These are phyloP conservation scores for Fusarium guadeloupense DNA, from an alignment of 2,329 filamentous ascomycete genomes.

Conservation along the genomic window DNA sequence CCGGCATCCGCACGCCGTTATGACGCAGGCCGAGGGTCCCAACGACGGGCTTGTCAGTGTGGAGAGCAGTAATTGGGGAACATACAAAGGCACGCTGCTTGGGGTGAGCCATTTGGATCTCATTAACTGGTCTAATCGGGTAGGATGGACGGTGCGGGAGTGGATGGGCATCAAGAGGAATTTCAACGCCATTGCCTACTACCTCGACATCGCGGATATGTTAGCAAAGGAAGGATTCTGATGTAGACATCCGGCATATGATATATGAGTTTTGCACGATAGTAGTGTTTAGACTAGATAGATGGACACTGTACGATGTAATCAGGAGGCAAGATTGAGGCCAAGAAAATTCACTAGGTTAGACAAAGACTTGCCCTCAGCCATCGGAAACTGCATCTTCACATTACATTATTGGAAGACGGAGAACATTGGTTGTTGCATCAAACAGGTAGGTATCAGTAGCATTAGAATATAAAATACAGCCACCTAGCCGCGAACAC, in stretches of 20 bases:
- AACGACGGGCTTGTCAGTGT: slow-evolving; percentile 77
- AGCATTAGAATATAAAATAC: slow-evolving; percentile 48
- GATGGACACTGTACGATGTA: slow-evolving; percentile 1
- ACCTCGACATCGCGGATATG: slow-evolving; percentile 74
- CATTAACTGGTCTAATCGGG: slow-evolving; percentile 73
- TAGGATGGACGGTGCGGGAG: slow-evolving; percentile 63
- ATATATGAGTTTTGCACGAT: neutral
- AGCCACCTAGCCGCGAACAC: slow-evolving; percentile 44
- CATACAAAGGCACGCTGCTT: slow-evolving; percentile 70
- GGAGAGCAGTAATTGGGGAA: slow-evolving; percentile 68
- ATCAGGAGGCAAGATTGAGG: neutral
- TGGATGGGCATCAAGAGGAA: slow-evolving; percentile 63
- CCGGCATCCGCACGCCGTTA: slow-evolving; percentile 60
- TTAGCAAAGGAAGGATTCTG: slow-evolving; percentile 70
- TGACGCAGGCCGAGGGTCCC: slow-evolving; percentile 62
- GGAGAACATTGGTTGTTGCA: slow-evolving; percentile 29
- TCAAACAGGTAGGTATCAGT: slow-evolving; percentile 49
- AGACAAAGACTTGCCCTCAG: neutral
- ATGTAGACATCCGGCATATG: slow-evolving; percentile 6
- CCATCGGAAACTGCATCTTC: neutral
- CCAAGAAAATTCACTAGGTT: no score
- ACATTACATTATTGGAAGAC: neutral
- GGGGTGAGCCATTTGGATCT: slow-evolving; percentile 71
- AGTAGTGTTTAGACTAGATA: neutral
- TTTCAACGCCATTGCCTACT: slow-evolving; percentile 75